Evolutionary conservation across 148 eudicot genomes (phyloP), one percentile per base, ranked within the genome.

Genomic region (Amaranthus hypochondriacus): DNA sequence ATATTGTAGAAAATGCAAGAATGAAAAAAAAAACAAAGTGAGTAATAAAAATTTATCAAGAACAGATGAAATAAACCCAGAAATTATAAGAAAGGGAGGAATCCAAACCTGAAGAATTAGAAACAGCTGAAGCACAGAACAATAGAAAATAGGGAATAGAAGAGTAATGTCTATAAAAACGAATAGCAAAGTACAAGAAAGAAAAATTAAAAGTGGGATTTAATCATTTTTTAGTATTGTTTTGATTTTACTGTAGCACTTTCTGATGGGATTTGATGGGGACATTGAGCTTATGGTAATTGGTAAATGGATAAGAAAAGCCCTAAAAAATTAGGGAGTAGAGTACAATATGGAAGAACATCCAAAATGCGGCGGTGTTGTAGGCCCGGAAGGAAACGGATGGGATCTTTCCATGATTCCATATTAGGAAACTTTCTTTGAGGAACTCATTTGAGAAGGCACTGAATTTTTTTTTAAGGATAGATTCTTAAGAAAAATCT

Each of bases 221-320:
- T 66, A 67, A 47, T 48, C 18, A 12, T 21, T 54, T 43, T 59
- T 60, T 68, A 21, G 60, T 28, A 28, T 28, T 28, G 39, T 28
- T 28, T 28, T 28, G 39, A 28, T 28, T 28, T 69, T 61, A 51
- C 8, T 61, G 48, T 18, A 56, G n/a, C 39, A 5, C 64, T 56
- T 75, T 66, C 49, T 47, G 46, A 18, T 50, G 56, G 70, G 62
- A 75, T 44, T 76, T 69, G 78, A 68, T 60, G 61, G 66, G 68
- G 79, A 69, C 73, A 60, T 69, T 12, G 68, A 5, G 44, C 47
- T 57, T 28, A 8, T 44, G 68, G 21, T 9, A 58, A 68, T 46
- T 60, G 67, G 73, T 9, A 58, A 68, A 53, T 60, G 67, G 73
- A 76, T 76, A 69, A 68, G 52, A 50, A 68, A 75, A 74, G 49